phyloP scores from a whole-genome alignment of 1,284 basidiomycete species.

The Rhodotorula sp. region DNA sequence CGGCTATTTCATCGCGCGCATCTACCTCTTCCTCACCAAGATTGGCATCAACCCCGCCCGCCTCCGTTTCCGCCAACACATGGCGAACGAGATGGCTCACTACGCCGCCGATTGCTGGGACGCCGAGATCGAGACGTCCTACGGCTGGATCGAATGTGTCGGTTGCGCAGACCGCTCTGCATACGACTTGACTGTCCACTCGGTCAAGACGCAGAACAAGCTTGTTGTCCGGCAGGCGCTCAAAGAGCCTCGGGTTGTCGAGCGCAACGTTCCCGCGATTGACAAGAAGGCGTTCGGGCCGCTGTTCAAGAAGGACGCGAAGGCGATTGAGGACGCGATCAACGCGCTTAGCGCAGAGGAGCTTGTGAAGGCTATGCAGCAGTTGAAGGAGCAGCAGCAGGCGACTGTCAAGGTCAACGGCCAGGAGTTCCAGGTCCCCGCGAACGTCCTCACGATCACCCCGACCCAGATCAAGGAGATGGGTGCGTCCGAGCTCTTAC shows the following conservation, averaged over 20 bases:
- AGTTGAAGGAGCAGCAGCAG: conserved; percentile 65
- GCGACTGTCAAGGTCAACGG: conserved; percentile 55
- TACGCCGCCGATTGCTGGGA: conserved; percentile 99
- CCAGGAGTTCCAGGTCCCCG: conserved; percentile 67
- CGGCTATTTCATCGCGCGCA: conserved; percentile 94
- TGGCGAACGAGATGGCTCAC: conserved; percentile 98
- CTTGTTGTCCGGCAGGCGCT: conserved; percentile 66
- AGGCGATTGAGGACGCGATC: conserved; percentile 67
- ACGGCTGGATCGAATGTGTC: conserved; percentile 98
- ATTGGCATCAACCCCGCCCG: conserved; percentile 87
- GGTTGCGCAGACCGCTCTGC: conserved; percentile 99
- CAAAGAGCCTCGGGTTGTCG: conserved; percentile 62
- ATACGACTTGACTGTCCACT: conserved; percentile 74
- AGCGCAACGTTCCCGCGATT: conserved; percentile 72
- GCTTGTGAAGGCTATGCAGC: conserved; percentile 67
- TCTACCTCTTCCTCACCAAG: conserved; percentile 83
- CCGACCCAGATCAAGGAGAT: conserved; percentile 81
- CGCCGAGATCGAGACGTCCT: conserved; percentile 91
- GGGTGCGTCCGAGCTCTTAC: conserved; percentile 55
- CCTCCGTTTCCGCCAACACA: conserved; percentile 93
- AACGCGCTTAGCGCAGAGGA: conserved; percentile 66
- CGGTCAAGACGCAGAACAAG: conserved; percentile 55
- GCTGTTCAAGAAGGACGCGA: conserved; percentile 82
- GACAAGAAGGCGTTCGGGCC: conserved; percentile 89
- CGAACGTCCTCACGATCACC: conserved; percentile 75